Percentiles rank a stretch among this genome's conserved stretches.
phyloP scores from a whole-genome alignment of 2,329 filamentous ascomycete species.

The Saccharata proteae region DNA sequence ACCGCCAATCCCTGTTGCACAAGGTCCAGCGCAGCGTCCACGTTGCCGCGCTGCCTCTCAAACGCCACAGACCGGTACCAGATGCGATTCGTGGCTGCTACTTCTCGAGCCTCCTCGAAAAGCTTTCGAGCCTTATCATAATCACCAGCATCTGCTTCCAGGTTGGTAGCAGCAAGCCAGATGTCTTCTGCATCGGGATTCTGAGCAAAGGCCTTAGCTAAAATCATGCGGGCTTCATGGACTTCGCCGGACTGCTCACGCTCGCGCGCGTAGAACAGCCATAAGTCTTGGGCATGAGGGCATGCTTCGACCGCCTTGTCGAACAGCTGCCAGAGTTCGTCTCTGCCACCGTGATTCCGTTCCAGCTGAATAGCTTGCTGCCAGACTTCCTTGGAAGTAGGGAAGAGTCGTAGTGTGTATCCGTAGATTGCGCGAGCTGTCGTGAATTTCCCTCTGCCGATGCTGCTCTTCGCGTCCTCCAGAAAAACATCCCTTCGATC shows the following conservation, averaged over 20 bases:
- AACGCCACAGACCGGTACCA: constrained; percentile 96
- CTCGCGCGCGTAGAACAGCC: constrained; percentile 93
- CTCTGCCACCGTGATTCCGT: constrained; percentile 73
- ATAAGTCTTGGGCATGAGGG: constrained; percentile 79
- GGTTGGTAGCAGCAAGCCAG: constrained; percentile 90
- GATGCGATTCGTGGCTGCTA: constrained; percentile 88
- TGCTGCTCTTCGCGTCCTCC: constrained; percentile 78
- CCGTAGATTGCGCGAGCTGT: constrained; percentile 90
- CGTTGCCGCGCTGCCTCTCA: constrained; percentile 71
- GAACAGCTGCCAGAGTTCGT: constrained; percentile 71
- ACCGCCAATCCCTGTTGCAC: constrained; percentile 75
- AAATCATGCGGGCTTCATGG: constrained; percentile 71
- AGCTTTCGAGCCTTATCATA: constrained; percentile 72
- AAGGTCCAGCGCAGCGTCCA: constrained; percentile 72
- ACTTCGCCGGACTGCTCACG: constrained; percentile 84
- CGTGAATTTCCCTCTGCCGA: constrained; percentile 70
- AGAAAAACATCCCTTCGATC: constrained; percentile 93
- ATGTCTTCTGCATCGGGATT: constrained; percentile 97
- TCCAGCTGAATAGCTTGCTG: constrained; percentile 84
- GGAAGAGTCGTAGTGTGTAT: constrained; percentile 80
- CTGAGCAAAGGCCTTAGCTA: constrained; percentile 83
- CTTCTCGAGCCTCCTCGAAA: constrained; percentile 67
- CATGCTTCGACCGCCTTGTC: constrained; percentile 92
- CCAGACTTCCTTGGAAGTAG: constrained; percentile 80
- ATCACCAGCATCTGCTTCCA: constrained; percentile 82